Percentiles rank a stretch among this genome's conserved stretches.
Evolutionary conservation across 163 green algal species (phyloP).

Genomic region (Scenedesmus sp.): DNA sequence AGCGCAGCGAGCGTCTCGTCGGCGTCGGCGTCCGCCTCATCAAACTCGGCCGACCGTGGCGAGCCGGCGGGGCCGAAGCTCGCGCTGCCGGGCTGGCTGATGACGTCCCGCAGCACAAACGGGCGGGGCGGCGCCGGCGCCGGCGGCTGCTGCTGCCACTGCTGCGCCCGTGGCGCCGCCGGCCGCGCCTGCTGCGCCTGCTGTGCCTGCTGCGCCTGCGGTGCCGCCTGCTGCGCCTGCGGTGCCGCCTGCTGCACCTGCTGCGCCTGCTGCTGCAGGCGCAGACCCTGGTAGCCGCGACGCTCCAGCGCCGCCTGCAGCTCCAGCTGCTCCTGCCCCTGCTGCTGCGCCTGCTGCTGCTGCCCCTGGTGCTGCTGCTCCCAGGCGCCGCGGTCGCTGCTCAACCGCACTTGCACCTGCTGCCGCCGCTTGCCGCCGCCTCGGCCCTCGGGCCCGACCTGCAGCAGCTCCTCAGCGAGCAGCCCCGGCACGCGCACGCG

Average conservation of each 20-base stretch:
- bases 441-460: neutral
- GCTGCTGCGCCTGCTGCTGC: neutral
- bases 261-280: neutral
- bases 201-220: conserved; percentile 9
- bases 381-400: neutral
- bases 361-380: neutral
- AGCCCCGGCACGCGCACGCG: conserved; percentile 27
- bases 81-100: neutral
- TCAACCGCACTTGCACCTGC: neutral
- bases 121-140: neutral
- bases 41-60: too few species aligned
- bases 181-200: too few species aligned
- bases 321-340: neutral
- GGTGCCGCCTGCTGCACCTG: neutral
- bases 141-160: neutral
- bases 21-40: neutral
- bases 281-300: neutral
- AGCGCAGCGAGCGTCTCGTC: conserved; percentile 10
- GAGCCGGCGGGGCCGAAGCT: neutral
- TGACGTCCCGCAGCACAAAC: neutral
- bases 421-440: neutral
- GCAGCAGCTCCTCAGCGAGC: neutral
- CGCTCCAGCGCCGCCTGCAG: neutral
- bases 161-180: too few species aligned
- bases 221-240: neutral